A percentile compares a stretch with the other conserved stretches of the same genome.
phyloP scores from a whole-genome alignment of 2,329 filamentous ascomycete genomes.

The Phyllachora maydis region DNA sequence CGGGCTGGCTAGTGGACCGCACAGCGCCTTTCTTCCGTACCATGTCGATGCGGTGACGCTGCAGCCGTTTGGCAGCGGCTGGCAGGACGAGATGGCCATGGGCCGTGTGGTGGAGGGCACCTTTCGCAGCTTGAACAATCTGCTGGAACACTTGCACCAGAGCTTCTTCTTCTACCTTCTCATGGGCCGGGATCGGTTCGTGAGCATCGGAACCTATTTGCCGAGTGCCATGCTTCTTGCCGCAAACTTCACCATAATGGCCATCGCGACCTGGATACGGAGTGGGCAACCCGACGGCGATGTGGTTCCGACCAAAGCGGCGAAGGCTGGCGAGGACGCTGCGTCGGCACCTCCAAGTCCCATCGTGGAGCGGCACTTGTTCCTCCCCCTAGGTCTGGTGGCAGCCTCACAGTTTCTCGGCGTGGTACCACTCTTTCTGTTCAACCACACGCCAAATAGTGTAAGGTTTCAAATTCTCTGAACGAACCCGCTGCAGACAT shows the following conservation, averaged over 20 bases:
- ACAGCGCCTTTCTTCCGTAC: slow-evolving; percentile 93
- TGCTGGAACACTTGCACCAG: slow-evolving; percentile 91
- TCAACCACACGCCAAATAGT: slow-evolving; percentile 49
- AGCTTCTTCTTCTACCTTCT: slow-evolving; percentile 99
- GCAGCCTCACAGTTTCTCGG: slow-evolving; percentile 55
- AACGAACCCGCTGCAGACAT: too few relatives aligned
- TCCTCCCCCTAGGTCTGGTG: slow-evolving; percentile 56
- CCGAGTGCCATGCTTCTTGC: slow-evolving; percentile 96
- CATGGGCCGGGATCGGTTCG: slow-evolving; percentile 79
- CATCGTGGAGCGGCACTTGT: slow-evolving; percentile 40
- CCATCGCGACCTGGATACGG: slow-evolving; percentile 82
- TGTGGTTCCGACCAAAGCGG: too few relatives aligned
- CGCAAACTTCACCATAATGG: slow-evolving; percentile 87
- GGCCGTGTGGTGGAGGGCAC: slow-evolving; percentile 77
- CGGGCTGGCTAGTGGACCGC: slow-evolving; percentile 73
- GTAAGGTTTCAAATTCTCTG: slow-evolving; percentile 23
- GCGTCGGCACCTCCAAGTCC: slow-evolving; percentile 7
- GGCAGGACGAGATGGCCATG: slow-evolving; percentile 95
- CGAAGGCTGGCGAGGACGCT: slow-evolving; percentile 5
- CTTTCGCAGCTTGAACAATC: slow-evolving; percentile 85
- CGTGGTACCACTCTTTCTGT: slow-evolving; percentile 64
- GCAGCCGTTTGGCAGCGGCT: slow-evolving; percentile 74
- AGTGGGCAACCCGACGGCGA: slow-evolving; percentile 36
- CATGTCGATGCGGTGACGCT: slow-evolving; percentile 92
- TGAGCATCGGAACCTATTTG: slow-evolving; percentile 93